Evolutionary conservation across 306 rosid genomes (phyloP).

Genomic region (Begonia masoniana): DNA sequence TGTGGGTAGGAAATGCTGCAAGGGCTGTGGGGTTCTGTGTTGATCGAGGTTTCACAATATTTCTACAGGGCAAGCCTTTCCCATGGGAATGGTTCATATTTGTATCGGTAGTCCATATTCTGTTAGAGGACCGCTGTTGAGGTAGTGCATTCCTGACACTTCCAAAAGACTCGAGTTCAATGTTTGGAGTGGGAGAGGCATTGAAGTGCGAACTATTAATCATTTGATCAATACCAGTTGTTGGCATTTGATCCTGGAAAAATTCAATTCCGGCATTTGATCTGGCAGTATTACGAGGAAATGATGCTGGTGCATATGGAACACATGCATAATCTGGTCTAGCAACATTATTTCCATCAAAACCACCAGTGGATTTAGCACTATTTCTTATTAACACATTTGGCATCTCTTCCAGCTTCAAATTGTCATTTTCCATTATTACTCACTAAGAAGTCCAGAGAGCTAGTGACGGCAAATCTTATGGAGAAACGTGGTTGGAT

Average conservation of each 20-base stretch:
- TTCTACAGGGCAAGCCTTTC: neutral
- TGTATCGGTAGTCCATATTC: neutral
- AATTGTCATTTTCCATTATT: slow-evolving; percentile 15
- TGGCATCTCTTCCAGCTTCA: slow-evolving; percentile 4
- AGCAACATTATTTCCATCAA: slow-evolving; percentile 3
- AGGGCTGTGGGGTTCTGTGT: too few relatives aligned
- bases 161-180: too few relatives aligned
- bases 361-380: slow-evolving; percentile 3
- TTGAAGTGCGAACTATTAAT: slow-evolving; percentile 11
- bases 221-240: slow-evolving; percentile 4
- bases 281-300: too few relatives aligned
- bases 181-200: too few relatives aligned
- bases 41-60: too few relatives aligned
- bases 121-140: slow-evolving; percentile 3
- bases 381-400: neutral
- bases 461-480: neutral
- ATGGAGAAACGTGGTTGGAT: too few relatives aligned
- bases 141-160: neutral
- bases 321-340: too few relatives aligned
- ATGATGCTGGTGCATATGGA: too few relatives aligned
- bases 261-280: too few relatives aligned
- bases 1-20: too few relatives aligned
- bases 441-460: neutral
- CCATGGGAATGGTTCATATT: neutral
- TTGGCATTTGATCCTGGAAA: slow-evolving; percentile 7